Conservation (phyloP, 192 early-diverging fungal genomes). For the Phycomyces blakesleeanus region DNA sequence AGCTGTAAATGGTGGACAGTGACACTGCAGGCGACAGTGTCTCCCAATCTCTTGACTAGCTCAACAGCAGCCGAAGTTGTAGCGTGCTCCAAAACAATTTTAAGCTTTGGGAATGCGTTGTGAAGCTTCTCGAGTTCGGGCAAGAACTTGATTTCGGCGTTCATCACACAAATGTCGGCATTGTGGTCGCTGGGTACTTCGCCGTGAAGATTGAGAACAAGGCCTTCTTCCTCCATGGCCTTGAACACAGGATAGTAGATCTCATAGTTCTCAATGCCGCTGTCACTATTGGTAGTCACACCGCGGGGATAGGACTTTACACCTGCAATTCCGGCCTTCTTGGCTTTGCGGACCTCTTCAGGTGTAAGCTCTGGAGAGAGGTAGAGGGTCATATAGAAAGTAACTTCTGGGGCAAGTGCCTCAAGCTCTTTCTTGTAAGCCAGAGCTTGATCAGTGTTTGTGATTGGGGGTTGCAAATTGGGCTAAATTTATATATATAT, state of each 20-base stretch:
- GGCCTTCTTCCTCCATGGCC: constrained; percentile 90
- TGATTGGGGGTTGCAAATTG: constrained; percentile 89
- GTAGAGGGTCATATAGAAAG: constrained; percentile 93
- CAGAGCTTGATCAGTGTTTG: constrained; percentile 81
- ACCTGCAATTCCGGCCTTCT: constrained; percentile 75
- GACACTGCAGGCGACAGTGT: constrained; percentile 91
- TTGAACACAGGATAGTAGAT: constrained; percentile 91
- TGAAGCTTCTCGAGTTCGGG: constrained; percentile 82
- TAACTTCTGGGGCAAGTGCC: constrained; percentile 77
- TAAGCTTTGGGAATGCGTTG: constrained; percentile 84
- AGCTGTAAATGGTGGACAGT: constrained; percentile 93
- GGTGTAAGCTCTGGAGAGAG: constrained; percentile 83
- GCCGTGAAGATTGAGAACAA: constrained; percentile 95
- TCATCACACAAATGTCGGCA: constrained; percentile 89
- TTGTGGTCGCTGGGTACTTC: constrained; percentile 86
- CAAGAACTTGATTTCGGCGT: constrained; percentile 93
- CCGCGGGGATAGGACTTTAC: constrained; percentile 94
- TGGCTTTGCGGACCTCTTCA: constrained; percentile 84
- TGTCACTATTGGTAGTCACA: constrained; percentile 96
- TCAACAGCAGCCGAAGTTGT: constrained; percentile 93
- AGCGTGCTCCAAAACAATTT: constrained; percentile 96
- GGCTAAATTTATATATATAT: constrained; percentile 63
- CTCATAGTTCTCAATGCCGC: constrained; percentile 87
- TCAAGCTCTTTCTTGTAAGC: constrained; percentile 79
- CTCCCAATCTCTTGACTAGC: constrained; percentile 84